Evolutionary conservation across 148 eudicot genomes (phyloP).

Genomic region (Rhododendron mucronatum): DNA sequence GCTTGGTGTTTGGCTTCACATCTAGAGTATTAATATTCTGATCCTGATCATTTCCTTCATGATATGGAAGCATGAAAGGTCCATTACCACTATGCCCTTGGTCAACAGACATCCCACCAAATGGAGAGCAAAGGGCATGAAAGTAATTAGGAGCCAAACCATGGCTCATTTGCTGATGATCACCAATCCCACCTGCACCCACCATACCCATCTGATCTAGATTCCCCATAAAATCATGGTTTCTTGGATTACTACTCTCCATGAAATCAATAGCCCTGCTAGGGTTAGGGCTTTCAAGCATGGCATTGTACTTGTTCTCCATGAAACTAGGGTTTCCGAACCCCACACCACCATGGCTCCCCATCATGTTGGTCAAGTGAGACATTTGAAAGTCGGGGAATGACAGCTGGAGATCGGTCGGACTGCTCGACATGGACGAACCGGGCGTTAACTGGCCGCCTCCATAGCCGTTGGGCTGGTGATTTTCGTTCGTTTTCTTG

Average conservation of each 20-base stretch:
- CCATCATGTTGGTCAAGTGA: constrained; percentile 31
- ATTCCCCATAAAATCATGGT: constrained; percentile 49
- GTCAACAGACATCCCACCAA: constrained; percentile 41
- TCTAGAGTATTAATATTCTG: constrained; percentile 23
- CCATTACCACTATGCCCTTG: constrained; percentile 17
- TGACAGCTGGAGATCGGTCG: constrained; percentile 48
- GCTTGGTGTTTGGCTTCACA: constrained; percentile 76
- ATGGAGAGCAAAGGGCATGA: constrained; percentile 24
- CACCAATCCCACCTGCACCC: constrained; percentile 21
- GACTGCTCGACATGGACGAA: constrained; percentile 20
- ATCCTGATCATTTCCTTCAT: constrained; percentile 15
- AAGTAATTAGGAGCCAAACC: constrained; percentile 10
- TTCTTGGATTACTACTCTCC: constrained; percentile 46
- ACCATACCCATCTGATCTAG: constrained; percentile 21
- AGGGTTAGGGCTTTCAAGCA: constrained; percentile 25
- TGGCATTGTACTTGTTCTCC: constrained; percentile 23
- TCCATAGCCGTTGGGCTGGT: not conserved
- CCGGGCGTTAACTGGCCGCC: not conserved
- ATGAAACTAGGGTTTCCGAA: constrained; percentile 23
- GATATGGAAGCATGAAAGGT: constrained; percentile 25
- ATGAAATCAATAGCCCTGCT: constrained; percentile 50
- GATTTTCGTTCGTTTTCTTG: constrained; percentile 5
- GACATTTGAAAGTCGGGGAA: constrained; percentile 51
- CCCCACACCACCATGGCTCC: not conserved
- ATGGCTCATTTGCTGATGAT: constrained; percentile 13